Percentiles rank a stretch among this genome's conserved stretches.
These are phyloP conservation scores for Botryotinia narcissicola DNA, from an alignment of 2,329 filamentous ascomycete genomes.

Conservation along the genomic window DNA sequence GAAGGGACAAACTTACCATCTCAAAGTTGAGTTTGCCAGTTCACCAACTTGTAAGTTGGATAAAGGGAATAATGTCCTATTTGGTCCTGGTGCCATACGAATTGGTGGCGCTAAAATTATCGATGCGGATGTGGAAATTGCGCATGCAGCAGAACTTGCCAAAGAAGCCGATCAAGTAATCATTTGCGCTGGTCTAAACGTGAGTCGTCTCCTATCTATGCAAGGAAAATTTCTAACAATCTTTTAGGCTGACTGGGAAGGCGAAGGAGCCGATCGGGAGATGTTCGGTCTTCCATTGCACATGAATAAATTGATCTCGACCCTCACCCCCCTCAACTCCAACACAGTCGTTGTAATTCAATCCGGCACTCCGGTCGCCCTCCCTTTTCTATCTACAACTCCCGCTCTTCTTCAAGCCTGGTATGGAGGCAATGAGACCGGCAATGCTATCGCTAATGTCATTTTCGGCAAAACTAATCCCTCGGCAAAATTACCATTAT, in stretches of 20 bases:
- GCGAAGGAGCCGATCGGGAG: constrained; percentile 37
- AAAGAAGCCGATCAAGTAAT: constrained; percentile 70
- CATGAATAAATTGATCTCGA: constrained; percentile 44
- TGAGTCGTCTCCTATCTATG: constrained; percentile 37
- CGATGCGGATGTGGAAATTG: constrained; percentile 57
- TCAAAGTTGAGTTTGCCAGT: constrained; percentile 49
- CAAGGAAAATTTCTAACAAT: constrained; percentile 48
- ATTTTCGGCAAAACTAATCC: constrained; percentile 61
- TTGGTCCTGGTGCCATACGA: constrained; percentile 59
- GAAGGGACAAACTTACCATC: constrained; percentile 37
- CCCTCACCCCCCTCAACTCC: constrained; percentile 54
- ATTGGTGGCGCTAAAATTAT: constrained; percentile 60
- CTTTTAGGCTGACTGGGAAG: constrained; percentile 48
- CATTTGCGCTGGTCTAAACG: constrained; percentile 72
- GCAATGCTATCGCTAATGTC: constrained; percentile 76
- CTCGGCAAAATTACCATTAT: constrained; percentile 70
- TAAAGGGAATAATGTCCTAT: constrained; percentile 46
- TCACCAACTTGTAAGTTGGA: constrained; percentile 57
- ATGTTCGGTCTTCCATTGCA: constrained; percentile 33
- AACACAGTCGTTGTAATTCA: constrained; percentile 73
- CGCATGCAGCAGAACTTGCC: constrained; percentile 64
- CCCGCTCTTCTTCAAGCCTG: constrained; percentile 69
- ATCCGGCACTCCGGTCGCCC: constrained; percentile 70
- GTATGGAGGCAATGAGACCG: constrained; percentile 86
- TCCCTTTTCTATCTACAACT: constrained; percentile 62